Base-by-base conservation (phyloP, 176 grass and related monocot genomes). In the Triticum turgidum region DNA sequence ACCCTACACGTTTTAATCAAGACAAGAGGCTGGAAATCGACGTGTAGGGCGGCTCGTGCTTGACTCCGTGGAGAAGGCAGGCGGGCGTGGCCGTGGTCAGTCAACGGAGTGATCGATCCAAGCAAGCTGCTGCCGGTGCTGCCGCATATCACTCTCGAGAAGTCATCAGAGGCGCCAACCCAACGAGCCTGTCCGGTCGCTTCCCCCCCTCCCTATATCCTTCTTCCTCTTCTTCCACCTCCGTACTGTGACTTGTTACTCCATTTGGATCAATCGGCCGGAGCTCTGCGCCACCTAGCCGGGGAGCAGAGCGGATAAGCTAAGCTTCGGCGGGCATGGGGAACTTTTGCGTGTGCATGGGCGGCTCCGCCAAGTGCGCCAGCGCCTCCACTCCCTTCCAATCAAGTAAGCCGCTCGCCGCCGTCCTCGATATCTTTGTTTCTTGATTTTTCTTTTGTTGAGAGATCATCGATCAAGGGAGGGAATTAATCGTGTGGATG, bases 321-420 rank as follows among this genome's bases (percentile, higher is more conserved):
- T 47, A 2, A 34, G 34, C 34, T 34, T 42, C 44, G 3, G 1
- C 52, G 54, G 54, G 18, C 18, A 96, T 96, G 94, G 94, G 94
- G 82, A 96, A 96, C 86, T 87, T 6, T 0, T 58, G 54, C 0
- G 18, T 58, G 18, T 58, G 94, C 82, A 65, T 49, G 54, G 78
- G 87, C 45, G 87, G 87, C 61, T 92, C 91, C 65, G 85, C 87
- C 0, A 97, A 94, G 81, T 84, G 89, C 18, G 87, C 82, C 37
- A 82, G 73, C 86, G 94, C 85, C 3, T 88, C 91, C 24, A 87
- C 87, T 58, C 87, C 94, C 27, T 85, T 91, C 5, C 66, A 65
- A 82, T 88, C 91, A 73, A 97, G 91, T 94, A 82, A 80, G 83
- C 22, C 49, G 49, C 54, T 21, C 52, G 5, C 52, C 0, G 2